These are phyloP conservation scores for Aspergillus bombycis DNA, from an alignment of 2,329 filamentous ascomycete species.

Conservation along the genomic window DNA sequence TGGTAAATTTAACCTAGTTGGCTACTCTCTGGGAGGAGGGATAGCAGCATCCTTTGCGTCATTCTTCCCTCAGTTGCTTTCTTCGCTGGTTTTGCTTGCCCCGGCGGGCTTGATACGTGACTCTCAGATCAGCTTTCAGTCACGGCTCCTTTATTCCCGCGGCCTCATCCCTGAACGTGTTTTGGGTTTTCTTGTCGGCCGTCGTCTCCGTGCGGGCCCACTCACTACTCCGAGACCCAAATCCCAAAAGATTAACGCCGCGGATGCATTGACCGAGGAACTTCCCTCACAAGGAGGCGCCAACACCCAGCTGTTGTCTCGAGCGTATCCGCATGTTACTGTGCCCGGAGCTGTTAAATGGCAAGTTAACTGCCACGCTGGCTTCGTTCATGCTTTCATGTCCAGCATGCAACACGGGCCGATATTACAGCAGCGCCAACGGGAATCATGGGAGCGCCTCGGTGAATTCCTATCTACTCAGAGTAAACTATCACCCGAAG, in stretches of 20 bases:
- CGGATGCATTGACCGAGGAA: conserved; percentile 48
- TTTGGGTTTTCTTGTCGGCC: conserved; percentile 54
- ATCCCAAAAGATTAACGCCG: conserved; percentile 39
- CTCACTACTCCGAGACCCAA: conserved; percentile 37
- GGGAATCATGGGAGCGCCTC: conserved; percentile 64
- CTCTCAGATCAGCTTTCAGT: conserved; percentile 63
- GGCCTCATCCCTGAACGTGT: conserved; percentile 63
- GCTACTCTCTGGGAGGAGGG: conserved; percentile 80
- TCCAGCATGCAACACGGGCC: conserved; percentile 72
- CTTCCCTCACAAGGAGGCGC: conserved; percentile 36
- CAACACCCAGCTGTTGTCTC: conserved; percentile 55
- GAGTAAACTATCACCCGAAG: conserved; percentile 32
- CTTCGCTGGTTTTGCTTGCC: conserved; percentile 73
- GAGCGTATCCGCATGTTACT: conserved; percentile 55
- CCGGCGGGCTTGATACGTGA: conserved; percentile 75
- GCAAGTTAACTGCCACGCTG: conserved; percentile 68
- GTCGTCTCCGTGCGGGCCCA: conserved; percentile 52
- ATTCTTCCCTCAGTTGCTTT: conserved; percentile 69
- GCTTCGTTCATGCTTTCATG: conserved; percentile 72
- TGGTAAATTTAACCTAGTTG: conserved; percentile 69
- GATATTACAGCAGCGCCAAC: conserved; percentile 61
- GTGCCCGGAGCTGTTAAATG: conserved; percentile 68
- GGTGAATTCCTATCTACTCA: conserved; percentile 52
- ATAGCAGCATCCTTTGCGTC: conserved; percentile 71
- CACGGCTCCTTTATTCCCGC: conserved; percentile 64